Conservation (phyloP, 192 early-diverging fungal genomes). For the Coemansia sp. region DNA sequence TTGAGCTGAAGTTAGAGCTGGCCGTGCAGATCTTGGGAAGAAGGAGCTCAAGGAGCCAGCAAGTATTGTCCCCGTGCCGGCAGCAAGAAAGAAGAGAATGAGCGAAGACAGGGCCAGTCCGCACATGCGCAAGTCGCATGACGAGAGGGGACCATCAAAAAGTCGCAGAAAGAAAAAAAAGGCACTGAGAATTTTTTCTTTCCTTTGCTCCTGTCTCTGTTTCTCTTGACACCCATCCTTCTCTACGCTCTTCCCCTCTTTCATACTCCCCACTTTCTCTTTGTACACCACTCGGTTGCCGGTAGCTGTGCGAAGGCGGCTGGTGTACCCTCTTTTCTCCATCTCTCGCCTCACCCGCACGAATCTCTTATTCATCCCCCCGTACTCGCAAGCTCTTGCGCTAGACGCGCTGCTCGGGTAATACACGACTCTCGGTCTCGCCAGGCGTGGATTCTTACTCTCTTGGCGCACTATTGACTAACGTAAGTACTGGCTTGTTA, state of each 20-base stretch:
- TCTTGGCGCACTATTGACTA: slow-evolving; percentile 8
- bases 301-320: neutral
- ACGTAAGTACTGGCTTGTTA: neutral
- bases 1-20: neutral
- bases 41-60: neutral
- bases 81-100: neutral
- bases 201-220: neutral
- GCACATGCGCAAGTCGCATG: neutral
- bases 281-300: neutral
- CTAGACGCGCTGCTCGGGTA: neutral
- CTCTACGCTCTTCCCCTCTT: neutral
- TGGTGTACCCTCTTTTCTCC: neutral
- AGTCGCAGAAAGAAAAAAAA: neutral
- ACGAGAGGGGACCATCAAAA: neutral
- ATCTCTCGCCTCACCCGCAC: neutral
- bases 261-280: neutral
- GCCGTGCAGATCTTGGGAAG: neutral
- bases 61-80: neutral
- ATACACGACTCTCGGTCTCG: neutral
- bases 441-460: neutral
- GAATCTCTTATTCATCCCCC: neutral
- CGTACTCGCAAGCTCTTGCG: neutral
- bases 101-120: neutral
- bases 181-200: neutral
- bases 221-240: neutral